Evolutionary conservation across 2,329 filamentous ascomycete species (phyloP).

Genomic region (Shiraia sp.): DNA sequence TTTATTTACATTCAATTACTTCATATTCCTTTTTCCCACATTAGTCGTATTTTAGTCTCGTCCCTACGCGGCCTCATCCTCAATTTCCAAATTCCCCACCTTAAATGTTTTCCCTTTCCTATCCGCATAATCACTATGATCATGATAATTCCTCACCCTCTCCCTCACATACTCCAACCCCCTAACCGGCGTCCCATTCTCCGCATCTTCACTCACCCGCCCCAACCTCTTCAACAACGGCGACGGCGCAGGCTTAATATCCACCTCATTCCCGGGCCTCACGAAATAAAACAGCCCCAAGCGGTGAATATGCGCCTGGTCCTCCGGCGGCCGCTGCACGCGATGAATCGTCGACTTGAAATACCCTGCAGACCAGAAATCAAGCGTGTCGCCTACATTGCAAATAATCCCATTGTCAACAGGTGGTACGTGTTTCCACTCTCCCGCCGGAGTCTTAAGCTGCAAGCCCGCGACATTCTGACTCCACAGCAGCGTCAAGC

Average conservation of each 20-base stretch:
- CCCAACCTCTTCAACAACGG: conserved; percentile 41
- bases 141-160: conserved; percentile 48
- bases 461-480: conserved; percentile 54
- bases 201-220: conserved; percentile 21
- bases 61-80: conserved; percentile 42
- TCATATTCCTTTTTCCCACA: not conserved
- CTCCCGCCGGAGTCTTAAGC: conserved; percentile 49
- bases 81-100: conserved; percentile 47
- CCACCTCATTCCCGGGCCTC: conserved; percentile 43
- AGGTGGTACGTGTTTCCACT: conserved; percentile 54
- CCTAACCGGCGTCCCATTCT: conserved; percentile 35
- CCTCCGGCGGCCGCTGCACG: conserved; percentile 52
- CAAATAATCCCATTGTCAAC: conserved; percentile 54
- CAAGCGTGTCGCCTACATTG: conserved; percentile 52
- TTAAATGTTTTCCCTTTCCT: conserved; percentile 47
- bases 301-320: conserved; percentile 43
- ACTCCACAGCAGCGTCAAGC: conserved; percentile 52
- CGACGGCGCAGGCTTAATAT: conserved; percentile 42
- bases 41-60: too few species aligned
- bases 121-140: conserved; percentile 46
- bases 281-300: conserved; percentile 50
- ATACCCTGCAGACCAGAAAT: conserved; percentile 48
- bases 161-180: conserved; percentile 49
- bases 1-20: too few species aligned
- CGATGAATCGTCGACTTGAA: conserved; percentile 57